Evolutionary conservation across 1,139 yeast species (phyloP).

Genomic region (Candida pseudoviswanathii): DNA sequence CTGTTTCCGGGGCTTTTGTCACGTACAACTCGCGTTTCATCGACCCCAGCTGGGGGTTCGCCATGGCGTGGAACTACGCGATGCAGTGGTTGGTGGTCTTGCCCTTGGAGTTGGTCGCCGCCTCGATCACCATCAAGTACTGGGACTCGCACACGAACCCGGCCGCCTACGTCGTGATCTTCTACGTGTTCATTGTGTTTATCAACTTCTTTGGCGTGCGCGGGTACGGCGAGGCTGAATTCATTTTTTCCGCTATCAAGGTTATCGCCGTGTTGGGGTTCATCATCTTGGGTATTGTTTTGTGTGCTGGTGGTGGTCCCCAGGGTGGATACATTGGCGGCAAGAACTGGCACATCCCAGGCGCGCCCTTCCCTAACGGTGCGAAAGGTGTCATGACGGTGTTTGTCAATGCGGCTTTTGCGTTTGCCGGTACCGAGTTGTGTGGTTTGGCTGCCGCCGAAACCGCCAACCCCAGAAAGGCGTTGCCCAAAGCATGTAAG

Average conservation of each 20-base stretch:
- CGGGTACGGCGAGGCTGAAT: slow-evolving; percentile 42
- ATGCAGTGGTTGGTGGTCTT: slow-evolving; percentile 42
- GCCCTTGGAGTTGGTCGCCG: slow-evolving; percentile 44
- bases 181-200: slow-evolving; percentile 30
- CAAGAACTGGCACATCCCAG: slow-evolving; percentile 60
- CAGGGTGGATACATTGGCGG: slow-evolving; percentile 55
- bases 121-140: slow-evolving; percentile 35
- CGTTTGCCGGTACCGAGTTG: slow-evolving; percentile 51
- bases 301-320: slow-evolving; percentile 67
- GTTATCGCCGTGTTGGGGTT: slow-evolving; percentile 47
- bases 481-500: slow-evolving; percentile 47
- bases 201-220: slow-evolving; percentile 38
- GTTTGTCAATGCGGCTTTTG: slow-evolving; percentile 48
- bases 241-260: slow-evolving; percentile 31
- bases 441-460: slow-evolving; percentile 50
- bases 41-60: slow-evolving; percentile 77
- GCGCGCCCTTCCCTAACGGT: slow-evolving; percentile 62
- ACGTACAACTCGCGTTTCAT: slow-evolving; percentile 63
- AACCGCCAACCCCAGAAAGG: slow-evolving; percentile 41
- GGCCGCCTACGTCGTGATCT: slow-evolving; percentile 34
- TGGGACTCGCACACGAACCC: slow-evolving; percentile 31
- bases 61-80: slow-evolving; percentile 53
- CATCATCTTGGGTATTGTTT: slow-evolving; percentile 69
- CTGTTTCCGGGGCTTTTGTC: slow-evolving; percentile 74
- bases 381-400: slow-evolving; percentile 57